Base-by-base conservation (phyloP, 1,284 basidiomycete genomes). In the Ceratobasidium sp. region DNA sequence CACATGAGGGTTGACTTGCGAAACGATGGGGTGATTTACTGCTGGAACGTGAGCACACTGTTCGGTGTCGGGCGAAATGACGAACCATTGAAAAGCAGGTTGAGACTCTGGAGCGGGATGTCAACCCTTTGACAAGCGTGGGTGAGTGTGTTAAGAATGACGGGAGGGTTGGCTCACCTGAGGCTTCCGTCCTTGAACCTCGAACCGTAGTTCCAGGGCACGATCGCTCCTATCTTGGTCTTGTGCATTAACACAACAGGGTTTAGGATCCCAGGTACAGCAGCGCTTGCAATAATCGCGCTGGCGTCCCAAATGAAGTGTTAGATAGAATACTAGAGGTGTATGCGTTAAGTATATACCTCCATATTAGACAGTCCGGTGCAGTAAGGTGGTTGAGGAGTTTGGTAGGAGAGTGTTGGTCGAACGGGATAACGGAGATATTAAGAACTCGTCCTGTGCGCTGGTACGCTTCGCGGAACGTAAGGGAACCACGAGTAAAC, bases 1-100 rank as follows among this genome's bases (percentile, higher is more conserved):
- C 13, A 99, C 95, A 81, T 99, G 98, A 0, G 96, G 97, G 80
- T 98, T 99, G 37, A 94, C 96, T 84, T 96, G 96, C 0, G 94
- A 96, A 43, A 99, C 97, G 62, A 98, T 92, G 1, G 95, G 93
- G 81, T 98, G 92, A 77, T 96, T 98, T 75, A 98, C 96, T 95
- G 78, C 16, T 27, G 29, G 19, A 29, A 53, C 22, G 22, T 51
- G 29, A 62, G 46, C 31, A 22, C 22, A 46, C 14, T 69, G n/a
- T 63, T 72, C 37, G 63, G 34, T 22, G 24, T 2, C 62, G 56
- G 51, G 19, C 22, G 39, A 24, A 22, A 49, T 69, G 41, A 75
- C 78, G 65, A 77, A 88, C 92, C 92, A 81, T 96, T 96, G 84
- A 96, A 96, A 80, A 95, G 94, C n/a, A 94, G 86, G 80, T 98